Percentiles rank a stretch among this genome's conserved stretches.
Evolutionary conservation across 23 red algal species (phyloP).

Genomic region (Cyanidioschyzon merolae): DNA sequence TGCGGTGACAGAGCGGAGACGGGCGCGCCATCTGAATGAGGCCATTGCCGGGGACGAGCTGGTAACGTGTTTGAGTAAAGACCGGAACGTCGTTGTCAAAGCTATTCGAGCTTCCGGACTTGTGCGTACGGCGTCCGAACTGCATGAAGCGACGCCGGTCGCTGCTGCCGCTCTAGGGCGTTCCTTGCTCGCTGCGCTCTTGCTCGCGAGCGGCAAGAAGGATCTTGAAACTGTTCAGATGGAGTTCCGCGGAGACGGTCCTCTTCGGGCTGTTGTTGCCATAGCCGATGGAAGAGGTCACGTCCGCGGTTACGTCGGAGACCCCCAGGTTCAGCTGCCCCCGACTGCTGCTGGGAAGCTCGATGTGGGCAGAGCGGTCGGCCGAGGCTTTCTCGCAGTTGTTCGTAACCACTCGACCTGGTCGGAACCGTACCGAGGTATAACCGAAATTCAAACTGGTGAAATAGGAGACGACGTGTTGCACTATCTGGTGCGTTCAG

Average conservation of each 20-base stretch:
- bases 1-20: background rate
- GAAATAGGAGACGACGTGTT: slow-evolving; percentile 83
- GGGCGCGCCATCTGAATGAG: background rate
- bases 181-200: slow-evolving; percentile 47
- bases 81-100: slow-evolving; percentile 51
- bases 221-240: slow-evolving; percentile 62
- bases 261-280: slow-evolving; percentile 46
- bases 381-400: slow-evolving; percentile 62
- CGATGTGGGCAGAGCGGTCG: slow-evolving; percentile 71
- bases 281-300: slow-evolving; percentile 56
- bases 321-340: slow-evolving; percentile 58
- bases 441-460: slow-evolving; percentile 57
- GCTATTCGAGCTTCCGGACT: slow-evolving; percentile 61
- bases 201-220: slow-evolving; percentile 80
- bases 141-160: slow-evolving; percentile 61
- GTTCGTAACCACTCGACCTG: slow-evolving; percentile 42
- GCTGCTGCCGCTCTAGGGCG: slow-evolving; percentile 80
- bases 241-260: slow-evolving; percentile 79
- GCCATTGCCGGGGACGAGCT: slow-evolving; percentile 15
- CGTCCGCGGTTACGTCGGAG: slow-evolving; percentile 82
- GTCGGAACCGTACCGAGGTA: slow-evolving; percentile 67
- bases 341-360: slow-evolving; percentile 36
- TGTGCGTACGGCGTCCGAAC: slow-evolving; percentile 30
- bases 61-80: background rate
- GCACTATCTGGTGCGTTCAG: slow-evolving; percentile 51